phyloP scores from a whole-genome alignment of 2,329 filamentous ascomycete genomes.

The Seiridium unicorne region DNA sequence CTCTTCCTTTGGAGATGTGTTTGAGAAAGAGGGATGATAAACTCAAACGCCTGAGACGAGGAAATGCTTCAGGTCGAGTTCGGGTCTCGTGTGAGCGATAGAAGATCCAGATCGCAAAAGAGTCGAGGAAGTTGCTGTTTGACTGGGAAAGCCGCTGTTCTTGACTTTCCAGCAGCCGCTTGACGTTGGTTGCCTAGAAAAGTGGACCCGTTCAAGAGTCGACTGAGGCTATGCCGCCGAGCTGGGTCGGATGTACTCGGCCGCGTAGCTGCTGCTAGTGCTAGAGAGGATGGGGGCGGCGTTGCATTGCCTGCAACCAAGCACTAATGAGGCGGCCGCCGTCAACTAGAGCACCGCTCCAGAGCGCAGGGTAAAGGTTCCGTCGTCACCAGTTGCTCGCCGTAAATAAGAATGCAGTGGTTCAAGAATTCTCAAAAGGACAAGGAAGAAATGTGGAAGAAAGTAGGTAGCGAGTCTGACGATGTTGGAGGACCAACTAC shows the following conservation, averaged over 20 bases:
- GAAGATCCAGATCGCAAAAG: neutral
- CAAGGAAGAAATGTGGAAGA: too few species aligned
- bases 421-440: too few species aligned
- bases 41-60: neutral
- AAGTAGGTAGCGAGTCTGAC: too few species aligned
- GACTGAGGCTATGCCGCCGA: conserved; percentile 1
- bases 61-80: neutral
- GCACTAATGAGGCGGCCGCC: too few species aligned
- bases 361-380: too few species aligned
- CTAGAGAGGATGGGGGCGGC: neutral
- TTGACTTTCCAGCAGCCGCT: neutral
- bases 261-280: neutral
- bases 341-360: too few species aligned
- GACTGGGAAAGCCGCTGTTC: neutral
- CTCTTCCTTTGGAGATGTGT: neutral
- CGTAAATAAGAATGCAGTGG: too few species aligned
- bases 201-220: neutral
- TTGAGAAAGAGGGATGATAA: neutral
- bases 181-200: conserved; percentile 3
- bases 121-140: neutral
- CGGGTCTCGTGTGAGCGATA: neutral
- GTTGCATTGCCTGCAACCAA: neutral
- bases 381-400: too few species aligned
- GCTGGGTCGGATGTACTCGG: neutral
- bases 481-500: too few species aligned